These are phyloP conservation scores for Leptographium procerum DNA, from an alignment of 2,329 filamentous ascomycete genomes.

Conservation along the genomic window DNA sequence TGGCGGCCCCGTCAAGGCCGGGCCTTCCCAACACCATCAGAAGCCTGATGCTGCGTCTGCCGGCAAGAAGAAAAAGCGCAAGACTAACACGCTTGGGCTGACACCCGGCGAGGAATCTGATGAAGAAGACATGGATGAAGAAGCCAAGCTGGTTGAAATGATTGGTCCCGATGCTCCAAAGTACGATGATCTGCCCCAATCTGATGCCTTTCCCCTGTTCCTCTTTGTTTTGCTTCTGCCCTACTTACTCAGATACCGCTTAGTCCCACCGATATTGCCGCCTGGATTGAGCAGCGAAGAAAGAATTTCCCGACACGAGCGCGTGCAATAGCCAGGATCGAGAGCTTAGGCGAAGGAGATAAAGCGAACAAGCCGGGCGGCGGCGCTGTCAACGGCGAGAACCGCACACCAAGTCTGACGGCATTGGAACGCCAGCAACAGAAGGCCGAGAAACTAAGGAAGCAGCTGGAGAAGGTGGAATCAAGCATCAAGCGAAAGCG, in stretches of 20 bases:
- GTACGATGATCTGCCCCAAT: constrained; percentile 23
- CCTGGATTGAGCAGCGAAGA: constrained; percentile 72
- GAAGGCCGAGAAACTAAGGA: constrained; percentile 50
- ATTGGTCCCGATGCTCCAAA: constrained; percentile 44
- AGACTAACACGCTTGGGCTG: constrained; percentile 60
- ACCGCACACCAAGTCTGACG: neutral
- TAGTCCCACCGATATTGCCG: constrained; percentile 57
- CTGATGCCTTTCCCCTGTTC: neutral
- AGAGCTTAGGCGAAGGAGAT: constrained; percentile 31
- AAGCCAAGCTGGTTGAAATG: constrained; percentile 42
- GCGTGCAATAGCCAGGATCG: constrained; percentile 53
- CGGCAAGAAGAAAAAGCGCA: constrained; percentile 59
- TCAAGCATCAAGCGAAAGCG: constrained; percentile 58
- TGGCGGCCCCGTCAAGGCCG: constrained; percentile 7
- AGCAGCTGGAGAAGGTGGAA: constrained; percentile 59
- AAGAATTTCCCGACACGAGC: constrained; percentile 71
- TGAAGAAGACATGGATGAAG: constrained; percentile 61
- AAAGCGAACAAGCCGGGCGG: constrained; percentile 42
- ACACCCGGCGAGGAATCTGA: constrained; percentile 56
- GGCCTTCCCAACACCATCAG: constrained; percentile 24
- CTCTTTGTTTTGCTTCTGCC: neutral
- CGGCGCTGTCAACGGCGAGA: neutral
- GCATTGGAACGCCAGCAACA: constrained; percentile 38
- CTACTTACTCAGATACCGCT: constrained; percentile 4
- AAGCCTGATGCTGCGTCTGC: constrained; percentile 39